These are phyloP conservation scores for Apostasia ramifera DNA, from an alignment of 106 monocot genomes.

Conservation along the genomic window DNA sequence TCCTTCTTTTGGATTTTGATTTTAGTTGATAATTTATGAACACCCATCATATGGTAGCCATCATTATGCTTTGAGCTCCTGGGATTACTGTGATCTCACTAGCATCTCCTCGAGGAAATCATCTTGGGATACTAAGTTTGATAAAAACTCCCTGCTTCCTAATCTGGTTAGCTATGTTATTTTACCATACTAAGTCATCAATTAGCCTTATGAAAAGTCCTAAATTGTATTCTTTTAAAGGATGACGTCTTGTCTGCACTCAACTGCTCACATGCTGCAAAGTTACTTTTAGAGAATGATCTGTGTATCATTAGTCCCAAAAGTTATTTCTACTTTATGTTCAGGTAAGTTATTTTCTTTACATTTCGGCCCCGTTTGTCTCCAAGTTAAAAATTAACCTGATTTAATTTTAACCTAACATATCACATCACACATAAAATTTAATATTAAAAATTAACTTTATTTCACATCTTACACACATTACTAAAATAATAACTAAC, in stretches of 20 bases:
- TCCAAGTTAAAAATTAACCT: no score
- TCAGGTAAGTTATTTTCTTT: slow-evolving; percentile 10
- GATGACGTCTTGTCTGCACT: slow-evolving; percentile 49
- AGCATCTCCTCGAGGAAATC: slow-evolving; percentile 33
- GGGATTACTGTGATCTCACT: slow-evolving; percentile 27
- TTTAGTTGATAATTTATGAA: slow-evolving; percentile 68
- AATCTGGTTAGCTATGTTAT: slow-evolving; percentile 47
- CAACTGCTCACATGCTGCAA: slow-evolving; percentile 62
- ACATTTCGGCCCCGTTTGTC: no score
- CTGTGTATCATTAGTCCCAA: slow-evolving; percentile 10
- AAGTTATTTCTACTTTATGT: slow-evolving; percentile 3
- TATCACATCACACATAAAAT: no score
- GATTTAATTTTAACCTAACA: no score
- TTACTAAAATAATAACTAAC: no score
- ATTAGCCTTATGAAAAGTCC: neutral
- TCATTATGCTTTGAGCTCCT: slow-evolving; percentile 54
- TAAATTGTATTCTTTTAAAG: slow-evolving; percentile 13
- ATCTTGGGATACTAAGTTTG: slow-evolving; percentile 47
- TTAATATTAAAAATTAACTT: no score
- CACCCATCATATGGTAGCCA: slow-evolving; percentile 41
- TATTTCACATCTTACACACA: no score
- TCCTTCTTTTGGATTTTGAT: slow-evolving; percentile 9
- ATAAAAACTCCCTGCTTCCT: slow-evolving; percentile 21
- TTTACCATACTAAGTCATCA: neutral
- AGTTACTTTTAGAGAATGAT: slow-evolving; percentile 14